These are phyloP conservation scores for Saitoella complicata DNA, from an alignment of 805 yeast genomes.

Conservation along the genomic window DNA sequence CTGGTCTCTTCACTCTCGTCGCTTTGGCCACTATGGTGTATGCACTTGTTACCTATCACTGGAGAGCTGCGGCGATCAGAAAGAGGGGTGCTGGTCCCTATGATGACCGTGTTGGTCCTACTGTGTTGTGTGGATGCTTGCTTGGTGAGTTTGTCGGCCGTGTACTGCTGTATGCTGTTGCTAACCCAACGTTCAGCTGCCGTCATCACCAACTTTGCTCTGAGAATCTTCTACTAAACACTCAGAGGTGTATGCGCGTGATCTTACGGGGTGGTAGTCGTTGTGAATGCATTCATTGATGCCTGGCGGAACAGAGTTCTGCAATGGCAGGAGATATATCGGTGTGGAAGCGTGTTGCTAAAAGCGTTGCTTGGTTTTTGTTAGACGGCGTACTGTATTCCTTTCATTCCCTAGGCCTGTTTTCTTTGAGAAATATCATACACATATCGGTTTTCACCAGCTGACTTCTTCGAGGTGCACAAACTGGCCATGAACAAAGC, in stretches of 20 bases:
- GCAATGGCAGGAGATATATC: too few relatives aligned
- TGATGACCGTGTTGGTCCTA: constrained; percentile 97
- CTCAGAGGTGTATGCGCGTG: constrained; percentile 5
- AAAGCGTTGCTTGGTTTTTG: too few relatives aligned
- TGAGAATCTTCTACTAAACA: constrained; percentile 35
- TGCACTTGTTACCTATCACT: constrained; percentile 89
- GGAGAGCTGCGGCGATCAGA: constrained; percentile 98
- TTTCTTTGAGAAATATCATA: too few relatives aligned
- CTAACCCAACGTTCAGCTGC: constrained; percentile 40
- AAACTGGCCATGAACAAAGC: too few relatives aligned
- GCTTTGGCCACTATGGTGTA: constrained; percentile 97
- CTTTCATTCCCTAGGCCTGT: too few relatives aligned
- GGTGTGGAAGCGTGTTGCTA: too few relatives aligned
- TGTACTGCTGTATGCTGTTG: background rate
- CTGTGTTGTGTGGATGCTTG: constrained; percentile 86
- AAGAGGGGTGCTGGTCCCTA: constrained; percentile 98
- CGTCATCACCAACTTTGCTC: constrained; percentile 77
- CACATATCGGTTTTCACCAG: too few relatives aligned
- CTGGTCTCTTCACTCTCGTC: constrained; percentile 83
- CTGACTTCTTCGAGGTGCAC: too few relatives aligned
- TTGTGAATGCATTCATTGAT: too few relatives aligned
- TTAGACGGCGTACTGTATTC: too few relatives aligned
- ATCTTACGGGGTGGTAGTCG: too few relatives aligned
- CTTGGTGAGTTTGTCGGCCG: background rate
- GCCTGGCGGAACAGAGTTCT: too few relatives aligned